Evolutionary conservation across 495 filamentous ascomycete species (phyloP), one percentile per base, ranked within the genome.

Genomic region (Corynascus novoguineensis): DNA sequence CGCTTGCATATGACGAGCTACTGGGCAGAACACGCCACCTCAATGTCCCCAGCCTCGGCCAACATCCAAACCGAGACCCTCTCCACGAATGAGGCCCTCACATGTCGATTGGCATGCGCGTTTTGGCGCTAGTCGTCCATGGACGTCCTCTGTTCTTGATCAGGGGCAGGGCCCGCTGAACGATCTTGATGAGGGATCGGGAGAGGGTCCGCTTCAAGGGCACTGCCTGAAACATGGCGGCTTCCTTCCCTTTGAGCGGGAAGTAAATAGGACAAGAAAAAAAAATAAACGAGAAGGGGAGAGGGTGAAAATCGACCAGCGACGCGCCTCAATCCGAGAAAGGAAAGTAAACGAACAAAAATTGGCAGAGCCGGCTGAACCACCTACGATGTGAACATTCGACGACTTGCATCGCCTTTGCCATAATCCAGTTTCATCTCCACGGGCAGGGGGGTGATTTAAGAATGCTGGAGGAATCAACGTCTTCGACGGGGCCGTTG

Each of bases 111-210:
- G 60, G 60, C 51, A 56, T 32, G 22, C 60, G 31, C 12, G 50
- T 62, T 32, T 62, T 62, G 14, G 60, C 60, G 32, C 52, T 59
- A 15, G 60, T 62, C 8, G 60, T 62, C 60, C 60, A 62, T 24
- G 50, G 34, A 38, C 60, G 29, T n/a, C 60, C 29, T 42, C 60
- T 55, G 55, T 52, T 59, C 35, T 58, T 58, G 37, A 62, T 56
- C 7, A 62, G 45, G 9, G 60, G 60, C 10, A 62, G 46, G 2
- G 60, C 46, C 27, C 60, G 47, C 42, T 58, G 51, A 34, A 62
- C 59, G 42, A 62, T 51, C 27, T 28, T 55, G 46, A 58, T 62
- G 19, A 57, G 31, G 22, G 50, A 55, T 24, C 60, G 60, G 38
- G 60, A 59, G 31, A 62, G 60, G 31, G 51, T 58, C 51, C 60